Evolutionary conservation across 73 alveolate genomes (phyloP), one percentile per base, ranked within the genome.

Genomic region (Blepharisma stoltei): DNA sequence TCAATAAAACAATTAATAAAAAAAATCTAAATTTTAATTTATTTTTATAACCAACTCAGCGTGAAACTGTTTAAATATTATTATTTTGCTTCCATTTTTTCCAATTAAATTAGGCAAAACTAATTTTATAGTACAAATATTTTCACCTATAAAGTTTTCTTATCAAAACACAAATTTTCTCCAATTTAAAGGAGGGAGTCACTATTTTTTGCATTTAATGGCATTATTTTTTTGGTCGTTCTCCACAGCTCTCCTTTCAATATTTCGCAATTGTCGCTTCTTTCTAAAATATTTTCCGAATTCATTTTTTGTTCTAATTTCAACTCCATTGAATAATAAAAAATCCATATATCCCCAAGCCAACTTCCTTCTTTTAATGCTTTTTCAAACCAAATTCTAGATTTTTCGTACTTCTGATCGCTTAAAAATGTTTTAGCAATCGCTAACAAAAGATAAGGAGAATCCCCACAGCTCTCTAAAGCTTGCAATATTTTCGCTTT

Each of bases 271-370:
- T 76, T 25, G 6, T 49, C 75, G 32, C 32, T 54, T 37, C 49
- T 76, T 6, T 0, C 27, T 20, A 23, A 20, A 8, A 76, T 54
- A 27, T 53, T 54, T 47, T 76, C 83, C 21, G 54, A 46, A 46
- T 76, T 37, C 37, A 46, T 7, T 20, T 50, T 44, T 25, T 68
- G 54, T 32, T 54, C 83, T 0, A 54, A 50, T 67, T 77, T 84
- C 46, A 60, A 47, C 6, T 78, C 87, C 27, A 83, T 47, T 7
- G 60, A n/a, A 67, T 83, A 79, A 21, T 77, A 67, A 80, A 71
- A 79, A 37, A 95, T 94, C 97, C 97, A 91, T 20, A 95, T 93
- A 83, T 91, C 97, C 48, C 95, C 95, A 27, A 84, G 54, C 54
- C 85, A 85, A n/a, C 81, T 78, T 55, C 86, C 81, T 25, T 79